Conservation (phyloP, 2,329 filamentous ascomycete genomes). For the Chaetomiaceae sp. region DNA sequence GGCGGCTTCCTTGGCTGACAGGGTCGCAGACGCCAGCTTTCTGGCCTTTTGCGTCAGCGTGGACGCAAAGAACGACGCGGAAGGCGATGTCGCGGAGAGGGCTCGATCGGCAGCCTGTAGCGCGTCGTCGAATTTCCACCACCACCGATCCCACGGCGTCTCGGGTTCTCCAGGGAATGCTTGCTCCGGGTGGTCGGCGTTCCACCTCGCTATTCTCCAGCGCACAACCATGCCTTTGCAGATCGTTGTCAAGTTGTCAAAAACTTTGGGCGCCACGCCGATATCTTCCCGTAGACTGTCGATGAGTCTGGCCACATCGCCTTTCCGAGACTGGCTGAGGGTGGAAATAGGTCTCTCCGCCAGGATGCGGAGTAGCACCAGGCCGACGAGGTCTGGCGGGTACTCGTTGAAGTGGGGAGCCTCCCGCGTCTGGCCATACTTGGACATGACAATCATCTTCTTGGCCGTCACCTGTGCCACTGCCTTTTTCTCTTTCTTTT, state of each 20-base stretch:
- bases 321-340: neutral
- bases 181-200: too few relatives aligned
- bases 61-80: neutral
- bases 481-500: too few relatives aligned
- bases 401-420: neutral
- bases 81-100: neutral
- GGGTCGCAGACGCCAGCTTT: neutral
- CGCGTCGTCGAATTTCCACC: conserved; percentile 6
- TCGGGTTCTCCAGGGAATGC: too few relatives aligned
- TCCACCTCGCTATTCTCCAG: neutral
- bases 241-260: neutral
- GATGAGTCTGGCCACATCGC: neutral
- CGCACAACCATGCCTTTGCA: neutral
- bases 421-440: neutral
- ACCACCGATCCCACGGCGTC: neutral
- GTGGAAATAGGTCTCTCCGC: neutral
- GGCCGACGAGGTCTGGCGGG: conserved; percentile 9
- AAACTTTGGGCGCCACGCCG: neutral
- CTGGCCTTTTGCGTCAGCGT: neutral
- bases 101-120: neutral
- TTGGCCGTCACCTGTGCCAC: conserved; percentile 1
- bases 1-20: neutral
- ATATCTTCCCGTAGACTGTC: neutral
- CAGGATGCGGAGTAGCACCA: conserved; percentile 6
- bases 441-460: neutral